phyloP scores from a whole-genome alignment of 768 basidiomycete species.

The Mycena polygramma region DNA sequence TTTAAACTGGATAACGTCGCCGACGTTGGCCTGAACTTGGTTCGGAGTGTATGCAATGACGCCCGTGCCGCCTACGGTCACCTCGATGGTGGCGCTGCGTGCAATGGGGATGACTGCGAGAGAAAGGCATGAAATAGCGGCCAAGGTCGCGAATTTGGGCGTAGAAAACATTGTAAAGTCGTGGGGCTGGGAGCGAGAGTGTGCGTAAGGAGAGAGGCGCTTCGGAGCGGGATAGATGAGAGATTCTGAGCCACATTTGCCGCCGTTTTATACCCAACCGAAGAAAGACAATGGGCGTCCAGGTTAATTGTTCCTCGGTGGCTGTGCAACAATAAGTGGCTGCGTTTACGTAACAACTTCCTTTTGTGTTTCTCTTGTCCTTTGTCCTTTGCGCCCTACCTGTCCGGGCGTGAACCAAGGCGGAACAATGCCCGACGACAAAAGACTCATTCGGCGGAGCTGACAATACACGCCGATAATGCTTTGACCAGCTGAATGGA shows the following conservation, averaged over 20 bases:
- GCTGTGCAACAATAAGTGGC: background rate
- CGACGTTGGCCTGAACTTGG: slow-evolving; percentile 23
- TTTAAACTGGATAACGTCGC: slow-evolving; percentile 55
- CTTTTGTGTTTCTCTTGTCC: background rate
- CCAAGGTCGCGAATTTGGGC: slow-evolving; percentile 40
- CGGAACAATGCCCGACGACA: background rate
- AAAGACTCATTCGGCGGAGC: background rate
- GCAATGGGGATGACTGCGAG: slow-evolving; percentile 50
- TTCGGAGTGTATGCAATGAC: slow-evolving; percentile 56
- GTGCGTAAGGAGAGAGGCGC: slow-evolving; percentile 24
- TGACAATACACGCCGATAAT: too few relatives aligned
- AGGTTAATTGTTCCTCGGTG: background rate
- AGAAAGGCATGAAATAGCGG: slow-evolving; percentile 38
- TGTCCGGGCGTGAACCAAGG: background rate
- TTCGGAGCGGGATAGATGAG: slow-evolving; percentile 9
- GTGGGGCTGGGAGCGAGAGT: slow-evolving; percentile 28
- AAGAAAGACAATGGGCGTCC: background rate
- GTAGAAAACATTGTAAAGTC: slow-evolving; percentile 37
- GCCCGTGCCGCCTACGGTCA: slow-evolving; percentile 63
- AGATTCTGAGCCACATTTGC: background rate
- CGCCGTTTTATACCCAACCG: slow-evolving; percentile 13
- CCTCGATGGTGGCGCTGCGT: slow-evolving; percentile 54
- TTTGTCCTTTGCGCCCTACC: background rate
- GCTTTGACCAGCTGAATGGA: background rate
- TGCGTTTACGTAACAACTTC: background rate